Evolutionary conservation across 352 stramenopile genomes (phyloP).

Genomic region (Pelagophyceae sp.): DNA sequence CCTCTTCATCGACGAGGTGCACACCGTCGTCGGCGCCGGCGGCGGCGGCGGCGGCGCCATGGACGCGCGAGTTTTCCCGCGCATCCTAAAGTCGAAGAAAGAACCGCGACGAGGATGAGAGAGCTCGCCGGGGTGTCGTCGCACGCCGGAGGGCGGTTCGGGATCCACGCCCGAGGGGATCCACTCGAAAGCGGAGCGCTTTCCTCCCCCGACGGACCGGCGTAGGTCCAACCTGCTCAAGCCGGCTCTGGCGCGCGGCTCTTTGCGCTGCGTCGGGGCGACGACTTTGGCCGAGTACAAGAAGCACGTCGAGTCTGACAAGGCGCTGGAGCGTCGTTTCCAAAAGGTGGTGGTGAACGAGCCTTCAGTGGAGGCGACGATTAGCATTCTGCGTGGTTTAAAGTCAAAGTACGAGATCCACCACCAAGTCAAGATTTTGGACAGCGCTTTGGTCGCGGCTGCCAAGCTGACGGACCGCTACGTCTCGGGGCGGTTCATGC

Average conservation of each 20-base stretch:
- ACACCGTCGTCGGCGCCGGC: conserved; percentile 83
- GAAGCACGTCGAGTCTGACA: conserved; percentile 94
- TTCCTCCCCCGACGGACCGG: no score
- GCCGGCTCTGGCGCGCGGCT: conserved; percentile 75
- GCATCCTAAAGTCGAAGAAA: conserved; percentile 23
- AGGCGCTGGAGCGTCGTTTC: conserved; percentile 86
- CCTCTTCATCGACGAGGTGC: conserved; percentile 92
- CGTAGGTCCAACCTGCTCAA: conserved; percentile 92
- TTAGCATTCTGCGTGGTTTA: conserved; percentile 87
- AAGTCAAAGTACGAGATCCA: conserved; percentile 94
- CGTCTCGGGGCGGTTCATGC: conserved; percentile 82
- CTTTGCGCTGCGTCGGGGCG: conserved; percentile 82
- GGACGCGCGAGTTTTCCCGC: no score
- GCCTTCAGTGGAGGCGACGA: conserved; percentile 83
- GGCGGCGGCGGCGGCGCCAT: conserved; percentile 75
- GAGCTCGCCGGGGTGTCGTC: no score
- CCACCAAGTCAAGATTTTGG: conserved; percentile 86
- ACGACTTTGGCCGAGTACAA: conserved; percentile 90
- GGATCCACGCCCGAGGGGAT: no score
- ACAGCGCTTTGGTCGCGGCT: conserved; percentile 82
- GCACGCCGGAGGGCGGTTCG: no score
- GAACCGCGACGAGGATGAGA: background rate
- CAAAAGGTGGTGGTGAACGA: conserved; percentile 91
- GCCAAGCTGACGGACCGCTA: conserved; percentile 84
- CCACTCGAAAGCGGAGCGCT: no score